These are phyloP conservation scores for Mycena chlorophos DNA, from an alignment of 768 basidiomycete species.

Conservation along the genomic window DNA sequence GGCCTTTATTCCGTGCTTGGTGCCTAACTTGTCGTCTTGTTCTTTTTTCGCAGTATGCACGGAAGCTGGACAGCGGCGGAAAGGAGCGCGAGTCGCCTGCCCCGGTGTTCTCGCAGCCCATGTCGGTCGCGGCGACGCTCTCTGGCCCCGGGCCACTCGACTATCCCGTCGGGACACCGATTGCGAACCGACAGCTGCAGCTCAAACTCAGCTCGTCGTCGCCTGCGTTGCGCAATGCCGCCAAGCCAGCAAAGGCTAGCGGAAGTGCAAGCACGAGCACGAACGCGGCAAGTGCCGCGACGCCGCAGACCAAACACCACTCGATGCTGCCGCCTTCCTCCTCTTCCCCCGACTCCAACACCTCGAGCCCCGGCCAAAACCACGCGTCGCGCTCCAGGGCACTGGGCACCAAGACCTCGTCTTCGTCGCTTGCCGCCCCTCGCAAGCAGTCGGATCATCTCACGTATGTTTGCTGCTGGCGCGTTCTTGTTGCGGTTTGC, in stretches of 20 bases:
- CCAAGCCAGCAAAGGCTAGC: slow-evolving; percentile 2
- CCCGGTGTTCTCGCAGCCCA: not conserved
- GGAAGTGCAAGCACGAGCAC: slow-evolving; percentile 9
- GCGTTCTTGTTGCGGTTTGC: no score
- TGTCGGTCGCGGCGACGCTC: not conserved
- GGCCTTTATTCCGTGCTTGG: not conserved
- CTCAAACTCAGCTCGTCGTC: slow-evolving; percentile 23
- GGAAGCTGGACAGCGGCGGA: not conserved
- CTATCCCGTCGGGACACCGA: slow-evolving; percentile 7
- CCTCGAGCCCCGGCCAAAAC: no score
- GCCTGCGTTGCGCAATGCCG: slow-evolving; percentile 8
- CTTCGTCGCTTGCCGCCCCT: slow-evolving; percentile 21
- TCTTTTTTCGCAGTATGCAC: not conserved
- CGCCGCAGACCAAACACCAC: slow-evolving; percentile 3
- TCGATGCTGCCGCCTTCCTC: slow-evolving; percentile 16
- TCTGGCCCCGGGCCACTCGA: no score
- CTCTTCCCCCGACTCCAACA: slow-evolving; percentile 20
- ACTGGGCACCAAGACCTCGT: slow-evolving; percentile 26
- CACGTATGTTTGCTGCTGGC: slow-evolving; percentile 47
- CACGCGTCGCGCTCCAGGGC: slow-evolving; percentile 25
- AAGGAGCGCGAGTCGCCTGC: not conserved
- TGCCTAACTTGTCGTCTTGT: not conserved
- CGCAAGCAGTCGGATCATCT: slow-evolving; percentile 48
- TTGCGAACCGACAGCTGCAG: slow-evolving; percentile 17
- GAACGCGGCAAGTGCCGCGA: slow-evolving; percentile 15